These are phyloP conservation scores for Rhodotorula graminis DNA, from an alignment of 768 basidiomycete species.

Conservation along the genomic window DNA sequence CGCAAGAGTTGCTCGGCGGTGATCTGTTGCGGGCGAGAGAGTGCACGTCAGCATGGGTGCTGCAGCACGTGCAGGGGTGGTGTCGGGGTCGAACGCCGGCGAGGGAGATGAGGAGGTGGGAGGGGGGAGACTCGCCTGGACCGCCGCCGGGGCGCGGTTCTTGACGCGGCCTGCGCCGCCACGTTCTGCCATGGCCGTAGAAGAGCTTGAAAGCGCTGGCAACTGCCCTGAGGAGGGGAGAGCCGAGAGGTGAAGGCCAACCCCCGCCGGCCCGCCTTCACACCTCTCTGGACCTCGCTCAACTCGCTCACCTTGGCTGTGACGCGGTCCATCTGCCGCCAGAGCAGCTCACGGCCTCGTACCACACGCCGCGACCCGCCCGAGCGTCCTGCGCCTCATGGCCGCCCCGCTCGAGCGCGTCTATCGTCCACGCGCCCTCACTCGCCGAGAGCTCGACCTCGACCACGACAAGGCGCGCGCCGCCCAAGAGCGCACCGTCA, in stretches of 20 bases:
- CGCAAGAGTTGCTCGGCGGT: slow-evolving; percentile 96
- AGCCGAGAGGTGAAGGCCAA: not conserved
- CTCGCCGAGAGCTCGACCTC: not conserved
- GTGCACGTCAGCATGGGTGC: not conserved
- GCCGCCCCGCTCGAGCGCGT: not conserved
- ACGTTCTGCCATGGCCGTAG: slow-evolving; percentile 18
- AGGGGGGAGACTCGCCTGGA: slow-evolving; percentile 60
- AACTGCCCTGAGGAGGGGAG: not conserved
- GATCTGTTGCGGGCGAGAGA: slow-evolving; percentile 57
- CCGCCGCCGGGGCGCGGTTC: slow-evolving; percentile 89
- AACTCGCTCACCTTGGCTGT: too few relatives aligned
- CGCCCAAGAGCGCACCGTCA: not conserved
- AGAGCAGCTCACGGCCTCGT: too few relatives aligned
- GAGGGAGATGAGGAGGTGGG: slow-evolving; percentile 3
- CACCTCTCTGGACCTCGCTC: too few relatives aligned
- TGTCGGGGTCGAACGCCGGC: slow-evolving; percentile 1
- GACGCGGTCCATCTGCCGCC: too few relatives aligned
- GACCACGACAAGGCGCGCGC: not conserved
- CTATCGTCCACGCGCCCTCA: not conserved
- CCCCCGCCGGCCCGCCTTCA: too few relatives aligned
- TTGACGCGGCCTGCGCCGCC: slow-evolving; percentile 56
- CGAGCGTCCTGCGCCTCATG: too few relatives aligned
- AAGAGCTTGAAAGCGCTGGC: too few relatives aligned
- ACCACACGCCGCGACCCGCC: too few relatives aligned
- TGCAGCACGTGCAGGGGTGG: slow-evolving; percentile 7